Conservation (phyloP, 2,329 filamentous ascomycete genomes). For the Plenodomus tracheiphilus region DNA sequence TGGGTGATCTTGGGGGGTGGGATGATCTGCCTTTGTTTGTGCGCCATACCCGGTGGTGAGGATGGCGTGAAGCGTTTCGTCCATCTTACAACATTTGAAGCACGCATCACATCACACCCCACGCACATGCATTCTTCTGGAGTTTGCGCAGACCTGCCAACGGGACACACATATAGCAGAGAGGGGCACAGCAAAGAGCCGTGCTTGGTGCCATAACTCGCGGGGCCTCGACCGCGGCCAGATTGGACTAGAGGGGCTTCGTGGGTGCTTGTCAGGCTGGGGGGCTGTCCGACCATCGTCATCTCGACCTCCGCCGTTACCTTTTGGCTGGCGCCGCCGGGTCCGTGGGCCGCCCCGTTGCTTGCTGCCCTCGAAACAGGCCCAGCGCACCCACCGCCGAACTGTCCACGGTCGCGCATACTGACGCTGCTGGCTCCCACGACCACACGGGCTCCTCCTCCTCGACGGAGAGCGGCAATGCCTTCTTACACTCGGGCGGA, state of each 20-base stretch:
- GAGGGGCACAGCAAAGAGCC: too few species aligned
- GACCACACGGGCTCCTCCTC: too few species aligned
- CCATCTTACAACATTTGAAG: not conserved
- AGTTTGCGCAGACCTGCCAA: too few species aligned
- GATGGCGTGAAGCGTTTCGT: not conserved
- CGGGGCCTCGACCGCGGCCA: slow-evolving; percentile 4
- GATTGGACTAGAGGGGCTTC: not conserved
- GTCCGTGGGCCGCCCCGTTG: slow-evolving; percentile 14
- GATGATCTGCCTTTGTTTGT: not conserved
- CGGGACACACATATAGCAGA: too few species aligned
- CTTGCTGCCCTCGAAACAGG: slow-evolving; percentile 11
- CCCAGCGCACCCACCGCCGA: slow-evolving; percentile 3
- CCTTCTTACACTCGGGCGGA: slow-evolving; percentile 23
- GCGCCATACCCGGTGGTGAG: not conserved
- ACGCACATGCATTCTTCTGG: too few species aligned
- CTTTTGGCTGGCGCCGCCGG: slow-evolving; percentile 7
- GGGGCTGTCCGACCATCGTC: slow-evolving; percentile 2
- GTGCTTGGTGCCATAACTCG: too few species aligned
- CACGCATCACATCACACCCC: too few species aligned
- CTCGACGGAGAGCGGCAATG: slow-evolving; percentile 26
- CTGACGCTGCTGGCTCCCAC: slow-evolving; percentile 4
- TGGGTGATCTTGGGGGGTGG: not conserved
- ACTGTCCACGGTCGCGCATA: slow-evolving; percentile 3
- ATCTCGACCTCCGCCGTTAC: slow-evolving; percentile 11
- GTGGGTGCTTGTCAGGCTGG: not conserved